phyloP scores from a whole-genome alignment of 805 yeast genomes.

The Yamadazyma paraphyllophila region DNA sequence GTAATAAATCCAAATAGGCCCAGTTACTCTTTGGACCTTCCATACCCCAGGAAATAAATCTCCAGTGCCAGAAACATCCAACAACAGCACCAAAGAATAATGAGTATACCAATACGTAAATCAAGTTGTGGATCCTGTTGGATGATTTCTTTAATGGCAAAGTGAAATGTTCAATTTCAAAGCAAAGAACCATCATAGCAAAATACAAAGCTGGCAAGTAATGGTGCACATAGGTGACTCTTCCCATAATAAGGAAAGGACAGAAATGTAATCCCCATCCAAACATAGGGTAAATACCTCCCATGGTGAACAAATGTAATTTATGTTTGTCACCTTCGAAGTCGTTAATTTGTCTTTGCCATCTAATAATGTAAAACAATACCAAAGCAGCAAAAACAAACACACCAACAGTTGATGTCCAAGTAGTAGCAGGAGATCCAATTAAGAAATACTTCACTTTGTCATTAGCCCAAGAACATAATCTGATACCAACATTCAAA shows the following conservation, averaged over 20 bases:
- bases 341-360: slow-evolving; percentile 71
- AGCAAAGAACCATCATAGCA: slow-evolving; percentile 77
- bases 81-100: slow-evolving; percentile 31
- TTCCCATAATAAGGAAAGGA: slow-evolving; percentile 90
- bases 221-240: slow-evolving; percentile 96
- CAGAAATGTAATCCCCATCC: slow-evolving; percentile 89
- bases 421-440: slow-evolving; percentile 67
- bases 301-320: slow-evolving; percentile 56
- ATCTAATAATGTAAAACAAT: slow-evolving; percentile 41
- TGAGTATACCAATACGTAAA: slow-evolving; percentile 24
- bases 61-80: slow-evolving; percentile 43
- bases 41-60: slow-evolving; percentile 43
- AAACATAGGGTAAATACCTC: slow-evolving; percentile 79
- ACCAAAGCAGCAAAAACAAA: slow-evolving; percentile 50
- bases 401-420: slow-evolving; percentile 66
- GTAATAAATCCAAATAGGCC: slow-evolving; percentile 37
- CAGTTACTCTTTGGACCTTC: slow-evolving; percentile 42
- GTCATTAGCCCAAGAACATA: slow-evolving; percentile 67
- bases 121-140: slow-evolving; percentile 16
- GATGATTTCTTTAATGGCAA: slow-evolving; percentile 19
- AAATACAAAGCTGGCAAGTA: slow-evolving; percentile 93
- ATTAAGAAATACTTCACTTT: slow-evolving; percentile 61
- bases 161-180: slow-evolving; percentile 51
- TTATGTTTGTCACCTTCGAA: slow-evolving; percentile 46
- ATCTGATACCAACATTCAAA: slow-evolving; percentile 63